phyloP scores from a whole-genome alignment of 352 stramenopile genomes.

The Globisporangium recalcitrans region DNA sequence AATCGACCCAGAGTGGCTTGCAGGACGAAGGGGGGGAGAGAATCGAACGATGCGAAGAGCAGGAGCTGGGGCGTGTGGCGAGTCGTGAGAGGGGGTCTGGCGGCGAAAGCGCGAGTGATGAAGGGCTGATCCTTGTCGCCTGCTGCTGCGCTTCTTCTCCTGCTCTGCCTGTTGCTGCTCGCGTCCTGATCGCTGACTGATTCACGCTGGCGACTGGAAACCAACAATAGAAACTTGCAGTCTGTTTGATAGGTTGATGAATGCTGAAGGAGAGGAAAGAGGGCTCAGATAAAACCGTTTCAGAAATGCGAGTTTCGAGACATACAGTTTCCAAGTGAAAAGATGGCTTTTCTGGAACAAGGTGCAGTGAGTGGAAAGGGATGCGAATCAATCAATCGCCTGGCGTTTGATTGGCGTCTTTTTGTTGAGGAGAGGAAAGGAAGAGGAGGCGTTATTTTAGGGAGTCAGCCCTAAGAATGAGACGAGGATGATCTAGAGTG shows the following conservation, averaged over 20 bases:
- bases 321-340: background rate
- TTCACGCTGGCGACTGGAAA: background rate
- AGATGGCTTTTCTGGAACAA: background rate
- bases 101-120: constrained; percentile 8
- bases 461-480: no score
- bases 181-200: background rate
- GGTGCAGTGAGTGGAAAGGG: no score
- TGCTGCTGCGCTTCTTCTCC: background rate
- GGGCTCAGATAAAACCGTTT: background rate
- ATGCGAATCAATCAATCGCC: no score
- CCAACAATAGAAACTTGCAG: background rate
- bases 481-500: no score
- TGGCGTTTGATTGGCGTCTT: background rate
- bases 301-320: background rate
- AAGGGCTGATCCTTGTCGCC: no score
- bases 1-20: background rate
- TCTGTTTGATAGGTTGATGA: background rate
- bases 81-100: background rate
- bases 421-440: background rate
- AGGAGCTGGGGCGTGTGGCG: no score
- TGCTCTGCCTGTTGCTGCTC: background rate
- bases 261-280: background rate
- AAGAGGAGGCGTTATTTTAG: background rate
- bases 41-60: background rate
- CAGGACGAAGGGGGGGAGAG: background rate